Evolutionary conservation across 768 basidiomycete species (phyloP), one percentile per base, ranked within the genome.

Genomic region (Gloeostereum incarnatum): DNA sequence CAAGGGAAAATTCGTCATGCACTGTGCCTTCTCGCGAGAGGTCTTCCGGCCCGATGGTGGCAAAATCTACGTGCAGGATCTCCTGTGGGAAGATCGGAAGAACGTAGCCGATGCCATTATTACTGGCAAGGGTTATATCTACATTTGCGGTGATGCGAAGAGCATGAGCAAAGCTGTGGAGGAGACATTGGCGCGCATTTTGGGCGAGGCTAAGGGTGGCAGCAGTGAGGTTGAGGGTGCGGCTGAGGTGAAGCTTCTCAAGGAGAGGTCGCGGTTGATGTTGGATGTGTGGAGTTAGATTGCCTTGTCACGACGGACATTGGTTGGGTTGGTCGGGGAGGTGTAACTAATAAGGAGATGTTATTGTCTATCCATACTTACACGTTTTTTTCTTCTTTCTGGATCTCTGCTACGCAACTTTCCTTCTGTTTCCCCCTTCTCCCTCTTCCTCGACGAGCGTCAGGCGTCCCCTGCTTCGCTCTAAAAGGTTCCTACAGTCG

Each of bases 1-100:
- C 36, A 78, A 81, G 49, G 92, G 88, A 51, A 96, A 96, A 58
- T 91, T 99, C 69, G 68, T 71, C 44, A 70, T 99, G 65, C 83
- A 86, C 57, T 70, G 69, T 45, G 90, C 96, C 4, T 90, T 97
- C 69, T 97, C 93, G 29, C 84, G 91, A 36, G 82, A 93, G 49
- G 65, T 68, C 40, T 87, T 74, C 67, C 88, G 84, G 59, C 75
- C 86, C 4, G 90, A 92, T 47, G 86, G 91, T 18, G 69, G 84
- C 69, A 99, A 98, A 70, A 88, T 94, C 53, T 99, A 99, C 62
- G 96, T 99, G n/a, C 96, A 99, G 63, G 91, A 99, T 60, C 66
- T 97, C 41, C 64, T 99, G 8, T 91, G 85, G 86, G 78, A 97
- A 35, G 78, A 90, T 55, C 70, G 79, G 40, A 79, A 80, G 57